phyloP scores from a whole-genome alignment of 1,139 yeast genomes.

The Williopsis jadinii region DNA sequence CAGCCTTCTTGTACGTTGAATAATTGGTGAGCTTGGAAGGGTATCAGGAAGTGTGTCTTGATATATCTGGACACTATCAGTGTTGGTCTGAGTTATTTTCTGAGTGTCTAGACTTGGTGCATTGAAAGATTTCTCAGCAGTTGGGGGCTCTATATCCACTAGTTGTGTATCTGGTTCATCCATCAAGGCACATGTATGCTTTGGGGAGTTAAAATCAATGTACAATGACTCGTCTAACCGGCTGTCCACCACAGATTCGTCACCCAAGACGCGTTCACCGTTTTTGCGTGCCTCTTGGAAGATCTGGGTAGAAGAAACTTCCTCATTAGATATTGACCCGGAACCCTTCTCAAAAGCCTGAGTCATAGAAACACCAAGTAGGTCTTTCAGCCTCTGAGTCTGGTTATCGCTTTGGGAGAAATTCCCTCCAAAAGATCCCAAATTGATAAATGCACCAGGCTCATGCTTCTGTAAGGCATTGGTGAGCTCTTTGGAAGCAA shows the following conservation, averaged over 20 bases:
- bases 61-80: constrained; percentile 2
- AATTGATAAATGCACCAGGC: constrained; percentile 20
- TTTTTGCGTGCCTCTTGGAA: too few species aligned
- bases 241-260: constrained; percentile 3
- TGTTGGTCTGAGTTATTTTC: background rate
- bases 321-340: too few species aligned
- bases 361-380: constrained; percentile 13
- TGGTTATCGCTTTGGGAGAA: constrained; percentile 12
- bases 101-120: background rate
- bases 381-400: constrained; percentile 11
- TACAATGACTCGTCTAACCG: constrained; percentile 2
- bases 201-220: background rate
- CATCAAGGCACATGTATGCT: constrained; percentile 1
- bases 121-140: constrained; percentile 1
- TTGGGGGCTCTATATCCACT: constrained; percentile 7
- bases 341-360: constrained; percentile 16
- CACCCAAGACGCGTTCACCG: constrained; percentile 1
- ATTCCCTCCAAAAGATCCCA: constrained; percentile 30
- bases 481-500: background rate
- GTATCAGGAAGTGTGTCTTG: background rate
- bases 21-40: background rate
- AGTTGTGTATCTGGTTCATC: constrained; percentile 13
- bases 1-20: constrained; percentile 2
- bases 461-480: constrained; percentile 1
- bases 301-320: too few species aligned